Base-by-base conservation (phyloP, 2,329 filamentous ascomycete species). In the Pyrenophora teres region DNA sequence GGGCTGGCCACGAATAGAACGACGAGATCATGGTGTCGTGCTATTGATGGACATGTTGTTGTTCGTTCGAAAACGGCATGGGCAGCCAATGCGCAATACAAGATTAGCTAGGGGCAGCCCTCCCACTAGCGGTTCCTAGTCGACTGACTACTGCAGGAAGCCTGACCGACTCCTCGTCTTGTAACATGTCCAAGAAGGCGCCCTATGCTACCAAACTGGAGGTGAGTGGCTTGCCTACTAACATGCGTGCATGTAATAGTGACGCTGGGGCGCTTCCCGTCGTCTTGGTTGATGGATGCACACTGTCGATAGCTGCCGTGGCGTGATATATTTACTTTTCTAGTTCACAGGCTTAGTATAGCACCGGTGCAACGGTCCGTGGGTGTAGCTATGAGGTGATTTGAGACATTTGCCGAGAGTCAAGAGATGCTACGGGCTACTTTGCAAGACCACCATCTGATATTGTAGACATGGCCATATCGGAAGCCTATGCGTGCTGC, bases 151-250 rank as follows among this genome's bases (percentile, higher is more conserved):
- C 53, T 21, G 56, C 53, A 54, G 60, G 50, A 50, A 63, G 60
- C 62, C 62, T 69, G 67, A 71, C 68, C 67, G 67, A 70, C 67
- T 69, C 60, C 57, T 65, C 33, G 52, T 50, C 52, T 46, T 50
- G 30, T 39, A 41, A 31, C 33, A 23, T 25, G 40, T 43, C 42
- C 32, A 42, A 38, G 25, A 21, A 21, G 25, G 21, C 25, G 32
- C 39, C 18, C 16, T 21, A 23, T 40, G n/a, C 46, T 18, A 21
- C 45, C 13, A 36, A 32, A 39, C 15, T 57, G 51, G 54, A 57
- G 51, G 56, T 59, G 50, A 54, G 43, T 31, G 9, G 36, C 36
- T 33, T 25, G 8, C 48, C 43, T 40, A 40, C 31, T 32, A 25
- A 18, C 8, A 25, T 27, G 27, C 18, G 36, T 35, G 30, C 37